Evolutionary conservation across 2,329 filamentous ascomycete genomes (phyloP).

Genomic region (Alternaria arborescens): DNA sequence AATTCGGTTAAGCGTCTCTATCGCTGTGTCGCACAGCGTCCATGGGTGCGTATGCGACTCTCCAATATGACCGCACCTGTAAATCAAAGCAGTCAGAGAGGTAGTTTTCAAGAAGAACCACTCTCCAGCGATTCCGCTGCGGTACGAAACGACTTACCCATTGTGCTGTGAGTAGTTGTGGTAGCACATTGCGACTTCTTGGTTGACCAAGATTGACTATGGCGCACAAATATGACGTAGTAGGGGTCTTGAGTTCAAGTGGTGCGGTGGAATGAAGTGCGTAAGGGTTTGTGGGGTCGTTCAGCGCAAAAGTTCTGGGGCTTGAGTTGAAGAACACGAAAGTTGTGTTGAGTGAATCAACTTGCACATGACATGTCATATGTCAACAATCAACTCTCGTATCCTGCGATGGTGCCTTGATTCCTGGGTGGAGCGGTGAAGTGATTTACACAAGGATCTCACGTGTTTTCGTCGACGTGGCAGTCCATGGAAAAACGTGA

Average conservation of each 20-base stretch:
- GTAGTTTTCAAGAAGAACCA: background rate
- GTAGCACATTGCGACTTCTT: slow-evolving; percentile 33
- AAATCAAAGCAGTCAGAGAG: background rate
- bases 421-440: slow-evolving; percentile 24
- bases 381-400: slow-evolving; percentile 1
- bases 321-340: slow-evolving; percentile 10
- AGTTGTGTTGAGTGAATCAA: slow-evolving; percentile 5
- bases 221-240: slow-evolving; percentile 18
- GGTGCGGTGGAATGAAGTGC: slow-evolving; percentile 8
- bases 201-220: background rate
- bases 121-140: background rate
- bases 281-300: slow-evolving; percentile 9
- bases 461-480: slow-evolving; percentile 20
- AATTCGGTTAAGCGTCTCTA: slow-evolving; percentile 30
- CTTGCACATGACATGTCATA: slow-evolving; percentile 9
- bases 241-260: slow-evolving; percentile 5
- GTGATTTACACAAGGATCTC: slow-evolving; percentile 22
- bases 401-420: slow-evolving; percentile 16
- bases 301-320: slow-evolving; percentile 6
- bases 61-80: slow-evolving; percentile 45
- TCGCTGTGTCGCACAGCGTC: slow-evolving; percentile 40
- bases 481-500: slow-evolving; percentile 1
- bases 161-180: slow-evolving; percentile 47
- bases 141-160: slow-evolving; percentile 10
- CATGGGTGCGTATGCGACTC: slow-evolving; percentile 35